Evolutionary conservation across 1,284 basidiomycete genomes (phyloP).

Genomic region (Ganoderma sinense): DNA sequence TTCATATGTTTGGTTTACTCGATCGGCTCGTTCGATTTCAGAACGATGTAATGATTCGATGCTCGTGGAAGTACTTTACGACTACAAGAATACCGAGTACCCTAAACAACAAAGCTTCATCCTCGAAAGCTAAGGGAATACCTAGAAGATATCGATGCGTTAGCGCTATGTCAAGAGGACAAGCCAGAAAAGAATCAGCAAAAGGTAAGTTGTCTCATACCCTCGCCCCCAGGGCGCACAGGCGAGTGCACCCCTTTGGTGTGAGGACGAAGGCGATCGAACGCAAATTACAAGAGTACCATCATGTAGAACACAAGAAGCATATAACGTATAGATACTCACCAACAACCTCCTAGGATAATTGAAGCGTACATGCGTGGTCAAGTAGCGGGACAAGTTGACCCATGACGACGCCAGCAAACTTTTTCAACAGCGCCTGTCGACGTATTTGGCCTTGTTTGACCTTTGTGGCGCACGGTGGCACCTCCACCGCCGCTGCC

Average conservation of each 20-base stretch:
- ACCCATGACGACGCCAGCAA: background rate
- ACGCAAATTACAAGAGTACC: constrained; percentile 85
- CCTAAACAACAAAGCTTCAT: background rate
- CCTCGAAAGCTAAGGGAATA: background rate
- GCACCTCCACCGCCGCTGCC: background rate
- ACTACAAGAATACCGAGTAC: background rate
- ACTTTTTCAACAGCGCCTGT: background rate
- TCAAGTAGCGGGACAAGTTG: background rate
- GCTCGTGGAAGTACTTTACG: background rate
- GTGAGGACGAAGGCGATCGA: constrained; percentile 65
- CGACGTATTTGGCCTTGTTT: background rate
- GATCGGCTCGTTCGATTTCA: background rate
- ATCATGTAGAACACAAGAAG: constrained; percentile 52
- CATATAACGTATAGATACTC: constrained; percentile 26
- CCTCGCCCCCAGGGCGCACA: constrained; percentile 68
- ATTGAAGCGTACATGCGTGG: background rate
- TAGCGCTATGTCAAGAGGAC: background rate
- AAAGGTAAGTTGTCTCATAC: constrained; percentile 69
- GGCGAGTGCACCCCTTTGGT: constrained; percentile 78
- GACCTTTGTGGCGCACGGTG: background rate
- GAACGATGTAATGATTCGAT: background rate
- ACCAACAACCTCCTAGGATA: constrained; percentile 18
- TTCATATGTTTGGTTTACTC: background rate
- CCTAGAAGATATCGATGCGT: background rate
- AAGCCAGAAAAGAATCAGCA: constrained; percentile 8